Evolutionary conservation across 164 flowering plant genomes (phyloP).

Genomic region (Vitis cinerea): DNA sequence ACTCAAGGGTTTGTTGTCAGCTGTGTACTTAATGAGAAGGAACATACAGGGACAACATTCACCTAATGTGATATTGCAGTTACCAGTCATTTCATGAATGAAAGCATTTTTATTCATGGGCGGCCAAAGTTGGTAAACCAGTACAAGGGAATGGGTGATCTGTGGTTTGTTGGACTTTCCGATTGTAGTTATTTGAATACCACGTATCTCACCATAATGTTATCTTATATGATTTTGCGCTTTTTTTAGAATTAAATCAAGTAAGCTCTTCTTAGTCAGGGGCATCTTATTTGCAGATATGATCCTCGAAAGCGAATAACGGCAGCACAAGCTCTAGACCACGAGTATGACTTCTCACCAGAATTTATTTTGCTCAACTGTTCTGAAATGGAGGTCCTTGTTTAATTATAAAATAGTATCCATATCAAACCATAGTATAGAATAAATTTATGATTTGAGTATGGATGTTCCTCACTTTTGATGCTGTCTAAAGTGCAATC

Average conservation of each 20-base stretch:
- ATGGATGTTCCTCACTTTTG: neutral
- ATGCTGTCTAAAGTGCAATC: too few relatives aligned
- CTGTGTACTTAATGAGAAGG: too few relatives aligned
- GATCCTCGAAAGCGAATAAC: conserved; percentile 95
- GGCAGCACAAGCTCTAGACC: conserved; percentile 97
- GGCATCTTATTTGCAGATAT: conserved; percentile 51
- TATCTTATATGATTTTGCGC: too few relatives aligned
- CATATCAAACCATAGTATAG: neutral
- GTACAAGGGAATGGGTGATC: neutral
- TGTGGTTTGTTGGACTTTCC: neutral
- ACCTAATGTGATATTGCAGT: too few relatives aligned
- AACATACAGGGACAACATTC: too few relatives aligned
- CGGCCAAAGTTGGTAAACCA: neutral
- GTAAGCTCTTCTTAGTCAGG: neutral
- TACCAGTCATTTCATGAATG: too few relatives aligned
- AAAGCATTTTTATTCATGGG: too few relatives aligned
- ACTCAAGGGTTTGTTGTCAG: too few relatives aligned
- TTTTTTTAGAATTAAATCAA: too few relatives aligned
- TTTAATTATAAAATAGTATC: neutral
- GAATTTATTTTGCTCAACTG: neutral
- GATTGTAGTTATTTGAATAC: neutral
- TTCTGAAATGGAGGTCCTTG: neutral
- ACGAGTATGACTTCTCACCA: conserved; percentile 60
- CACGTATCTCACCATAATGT: neutral
- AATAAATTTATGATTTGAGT: neutral